Evolutionary conservation across 1,139 yeast genomes (phyloP).

Genomic region (Yamadazyma sp.): DNA sequence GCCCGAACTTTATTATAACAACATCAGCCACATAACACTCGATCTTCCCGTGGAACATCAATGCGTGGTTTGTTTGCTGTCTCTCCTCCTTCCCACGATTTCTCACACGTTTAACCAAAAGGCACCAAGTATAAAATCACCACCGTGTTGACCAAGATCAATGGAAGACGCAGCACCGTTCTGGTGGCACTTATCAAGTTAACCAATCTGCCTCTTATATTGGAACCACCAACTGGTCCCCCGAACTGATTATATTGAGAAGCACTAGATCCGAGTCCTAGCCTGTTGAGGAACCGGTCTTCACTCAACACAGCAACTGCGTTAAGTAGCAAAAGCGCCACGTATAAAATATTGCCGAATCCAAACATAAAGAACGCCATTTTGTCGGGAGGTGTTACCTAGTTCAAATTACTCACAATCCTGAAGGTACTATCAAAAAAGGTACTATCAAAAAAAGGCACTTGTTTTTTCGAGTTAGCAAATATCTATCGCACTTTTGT

Average conservation of each 20-base stretch:
- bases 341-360: conserved; percentile 44
- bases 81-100: neutral
- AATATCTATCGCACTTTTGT: conserved; percentile 3
- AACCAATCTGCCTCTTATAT: conserved; percentile 38
- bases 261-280: conserved; percentile 44
- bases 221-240: conserved; percentile 22
- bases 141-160: conserved; percentile 39
- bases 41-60: too few relatives aligned
- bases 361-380: conserved; percentile 38
- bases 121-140: conserved; percentile 44
- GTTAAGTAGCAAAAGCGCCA: conserved; percentile 39
- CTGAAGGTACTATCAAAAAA: too few relatives aligned
- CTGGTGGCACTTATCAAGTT: conserved; percentile 47
- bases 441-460: too few relatives aligned
- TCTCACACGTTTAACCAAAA: conserved; percentile 27
- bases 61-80: too few relatives aligned
- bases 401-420: too few relatives aligned
- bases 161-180: conserved; percentile 48
- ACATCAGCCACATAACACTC: too few relatives aligned
- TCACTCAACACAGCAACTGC: conserved; percentile 51
- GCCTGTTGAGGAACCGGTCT: conserved; percentile 47
- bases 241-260: conserved; percentile 28
- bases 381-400: too few relatives aligned
- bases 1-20: too few relatives aligned
- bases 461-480: neutral